phyloP scores from a whole-genome alignment of 208 protist genomes.

The Jaenimonas drosophilae region DNA sequence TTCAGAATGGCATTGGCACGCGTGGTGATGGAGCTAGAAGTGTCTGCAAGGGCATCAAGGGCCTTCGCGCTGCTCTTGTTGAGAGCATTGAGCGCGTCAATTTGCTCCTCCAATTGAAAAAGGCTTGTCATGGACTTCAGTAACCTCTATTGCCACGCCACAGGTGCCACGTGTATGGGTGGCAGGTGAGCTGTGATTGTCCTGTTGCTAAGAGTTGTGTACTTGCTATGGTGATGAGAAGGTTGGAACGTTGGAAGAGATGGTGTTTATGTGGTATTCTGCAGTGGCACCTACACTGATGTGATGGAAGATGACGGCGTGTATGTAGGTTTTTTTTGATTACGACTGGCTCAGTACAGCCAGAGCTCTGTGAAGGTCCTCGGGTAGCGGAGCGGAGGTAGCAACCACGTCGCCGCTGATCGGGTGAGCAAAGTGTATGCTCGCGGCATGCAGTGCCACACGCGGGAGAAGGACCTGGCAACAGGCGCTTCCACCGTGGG shows the following conservation, averaged over 20 bases:
- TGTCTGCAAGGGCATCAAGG: slow-evolving; percentile 79
- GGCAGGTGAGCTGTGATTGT: not conserved
- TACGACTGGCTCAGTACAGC: not conserved
- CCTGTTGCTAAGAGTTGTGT: not conserved
- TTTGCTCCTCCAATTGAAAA: slow-evolving; percentile 56
- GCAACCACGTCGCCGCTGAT: slow-evolving; percentile 20
- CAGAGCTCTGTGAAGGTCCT: slow-evolving; percentile 34
- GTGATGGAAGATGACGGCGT: too few relatives aligned
- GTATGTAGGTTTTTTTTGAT: too few relatives aligned
- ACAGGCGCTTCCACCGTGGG: slow-evolving; percentile 70
- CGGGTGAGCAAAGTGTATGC: slow-evolving; percentile 60
- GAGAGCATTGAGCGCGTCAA: slow-evolving; percentile 53
- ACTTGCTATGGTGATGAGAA: too few relatives aligned
- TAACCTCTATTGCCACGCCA: too few relatives aligned
- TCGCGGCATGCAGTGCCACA: slow-evolving; percentile 58
- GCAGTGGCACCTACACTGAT: not conserved
- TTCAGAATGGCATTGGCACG: slow-evolving; percentile 52
- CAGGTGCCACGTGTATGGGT: not conserved
- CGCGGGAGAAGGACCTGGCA: slow-evolving; percentile 37
- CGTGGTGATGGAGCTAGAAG: slow-evolving; percentile 51
- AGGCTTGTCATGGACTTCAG: slow-evolving; percentile 40
- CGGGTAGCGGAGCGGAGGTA: slow-evolving; percentile 33
- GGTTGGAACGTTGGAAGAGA: too few relatives aligned
- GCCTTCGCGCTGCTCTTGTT: slow-evolving; percentile 52
- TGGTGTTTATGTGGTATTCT: not conserved